Conservation (phyloP, 345 rosid species). For the Ailanthus altissimus region DNA sequence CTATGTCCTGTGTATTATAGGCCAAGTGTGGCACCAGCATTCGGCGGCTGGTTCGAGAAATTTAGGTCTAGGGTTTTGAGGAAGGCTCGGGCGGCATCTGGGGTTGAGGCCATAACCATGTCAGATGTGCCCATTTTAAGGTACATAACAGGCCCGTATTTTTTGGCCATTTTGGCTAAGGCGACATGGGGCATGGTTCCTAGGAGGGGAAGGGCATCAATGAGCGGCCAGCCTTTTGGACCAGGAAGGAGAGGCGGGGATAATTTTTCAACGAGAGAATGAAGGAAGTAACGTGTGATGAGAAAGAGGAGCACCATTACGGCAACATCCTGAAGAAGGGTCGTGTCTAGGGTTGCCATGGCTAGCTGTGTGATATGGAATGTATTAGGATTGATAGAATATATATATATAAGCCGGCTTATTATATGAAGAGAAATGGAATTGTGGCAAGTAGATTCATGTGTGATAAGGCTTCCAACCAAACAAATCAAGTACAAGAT, state of each 20-base stretch:
- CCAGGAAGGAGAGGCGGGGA: slow-evolving; percentile 43
- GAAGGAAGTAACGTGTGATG: slow-evolving; percentile 28
- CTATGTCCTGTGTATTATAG: slow-evolving; percentile 61
- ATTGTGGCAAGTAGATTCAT: too few species aligned
- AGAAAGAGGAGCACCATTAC: slow-evolving; percentile 24
- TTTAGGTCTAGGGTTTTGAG: slow-evolving; percentile 53
- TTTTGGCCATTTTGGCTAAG: slow-evolving; percentile 49
- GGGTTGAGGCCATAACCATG: slow-evolving; percentile 64
- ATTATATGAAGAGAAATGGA: too few species aligned
- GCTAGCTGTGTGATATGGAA: not conserved
- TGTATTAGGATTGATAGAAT: not conserved
- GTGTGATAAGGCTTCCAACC: too few species aligned
- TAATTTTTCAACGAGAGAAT: slow-evolving; percentile 7
- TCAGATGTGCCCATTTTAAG: slow-evolving; percentile 51
- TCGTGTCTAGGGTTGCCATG: not conserved
- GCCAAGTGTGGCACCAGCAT: slow-evolving; percentile 60
- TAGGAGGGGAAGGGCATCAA: slow-evolving; percentile 56
- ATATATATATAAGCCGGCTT: not conserved
- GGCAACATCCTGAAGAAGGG: not conserved
- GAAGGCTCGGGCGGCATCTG: slow-evolving; percentile 54
- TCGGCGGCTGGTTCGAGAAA: slow-evolving; percentile 58
- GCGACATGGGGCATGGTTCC: slow-evolving; percentile 59
- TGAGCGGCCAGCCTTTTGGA: slow-evolving; percentile 57
- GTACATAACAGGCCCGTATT: slow-evolving; percentile 54
- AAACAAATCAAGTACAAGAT: too few species aligned